Evolutionary conservation across 164 flowering plant species (phyloP).

Genomic region (Berberis vulgaris): DNA sequence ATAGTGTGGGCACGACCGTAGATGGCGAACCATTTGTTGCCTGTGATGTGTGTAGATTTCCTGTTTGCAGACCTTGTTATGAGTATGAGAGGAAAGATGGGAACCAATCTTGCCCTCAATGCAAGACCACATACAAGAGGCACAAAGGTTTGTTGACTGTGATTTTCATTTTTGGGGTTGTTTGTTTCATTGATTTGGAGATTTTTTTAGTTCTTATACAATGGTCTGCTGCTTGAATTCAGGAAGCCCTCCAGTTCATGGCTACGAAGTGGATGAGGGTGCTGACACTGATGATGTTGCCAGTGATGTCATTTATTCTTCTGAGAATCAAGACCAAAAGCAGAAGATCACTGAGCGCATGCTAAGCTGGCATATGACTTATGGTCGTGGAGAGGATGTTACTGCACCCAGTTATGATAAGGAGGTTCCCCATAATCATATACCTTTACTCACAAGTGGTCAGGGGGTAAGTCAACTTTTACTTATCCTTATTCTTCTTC

Average conservation of each 20-base stretch:
- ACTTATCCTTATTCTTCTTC: neutral
- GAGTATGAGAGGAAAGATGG: constrained; percentile 58
- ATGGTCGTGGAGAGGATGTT: constrained; percentile 60
- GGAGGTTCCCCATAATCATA: constrained; percentile 58
- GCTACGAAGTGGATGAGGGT: constrained; percentile 36
- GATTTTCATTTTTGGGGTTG: neutral
- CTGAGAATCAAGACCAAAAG: constrained; percentile 35
- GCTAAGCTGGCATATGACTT: constrained; percentile 34
- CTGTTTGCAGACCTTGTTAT: constrained; percentile 54
- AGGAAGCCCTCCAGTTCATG: constrained; percentile 28
- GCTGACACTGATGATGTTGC: constrained; percentile 30
- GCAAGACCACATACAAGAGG: constrained; percentile 51
- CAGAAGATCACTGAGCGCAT: constrained; percentile 27
- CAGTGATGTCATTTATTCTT: constrained; percentile 39
- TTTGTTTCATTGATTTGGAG: neutral
- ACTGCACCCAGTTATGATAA: constrained; percentile 54
- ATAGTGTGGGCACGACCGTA: constrained; percentile 26
- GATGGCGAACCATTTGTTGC: constrained; percentile 49
- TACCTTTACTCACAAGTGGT: constrained; percentile 66
- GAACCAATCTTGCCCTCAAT: constrained; percentile 46
- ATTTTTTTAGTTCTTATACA: neutral
- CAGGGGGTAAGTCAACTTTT: constrained; percentile 19
- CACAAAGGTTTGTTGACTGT: constrained; percentile 28
- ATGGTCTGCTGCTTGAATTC: neutral
- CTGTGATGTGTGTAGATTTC: constrained; percentile 49